Percentiles rank a stretch among this genome's conserved stretches.
phyloP scores from a whole-genome alignment of 495 filamentous ascomycete species.

The Podospora pseudocomata region DNA sequence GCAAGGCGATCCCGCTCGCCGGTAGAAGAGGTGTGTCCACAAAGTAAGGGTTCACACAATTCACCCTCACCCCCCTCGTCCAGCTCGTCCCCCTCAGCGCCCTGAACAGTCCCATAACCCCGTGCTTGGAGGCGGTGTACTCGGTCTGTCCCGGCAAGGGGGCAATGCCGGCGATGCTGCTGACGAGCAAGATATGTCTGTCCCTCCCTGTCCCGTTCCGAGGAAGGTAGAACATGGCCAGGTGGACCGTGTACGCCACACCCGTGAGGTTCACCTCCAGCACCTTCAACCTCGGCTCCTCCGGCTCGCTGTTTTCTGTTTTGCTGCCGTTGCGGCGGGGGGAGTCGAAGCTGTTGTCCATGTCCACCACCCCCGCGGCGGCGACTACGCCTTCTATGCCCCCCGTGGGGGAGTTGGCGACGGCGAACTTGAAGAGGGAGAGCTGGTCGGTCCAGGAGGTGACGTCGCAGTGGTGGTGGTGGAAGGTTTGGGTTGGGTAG shows the following conservation, averaged over 20 bases:
- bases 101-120: conserved; percentile 60
- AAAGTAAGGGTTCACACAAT: conserved; percentile 63
- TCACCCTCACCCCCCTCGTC: conserved; percentile 51
- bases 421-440: conserved; percentile 54
- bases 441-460: conserved; percentile 58
- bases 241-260: conserved; percentile 59
- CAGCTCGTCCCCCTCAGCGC: conserved; percentile 48
- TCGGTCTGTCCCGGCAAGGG: conserved; percentile 47
- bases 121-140: conserved; percentile 63
- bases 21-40: conserved; percentile 59
- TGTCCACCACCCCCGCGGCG: conserved; percentile 62
- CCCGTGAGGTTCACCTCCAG: conserved; percentile 60
- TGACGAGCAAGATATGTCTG: conserved; percentile 52
- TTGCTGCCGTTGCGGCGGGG: conserved; percentile 36
- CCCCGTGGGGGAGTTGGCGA: conserved; percentile 50
- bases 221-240: conserved; percentile 58
- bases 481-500: conserved; percentile 37
- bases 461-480: conserved; percentile 51
- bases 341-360: neutral
- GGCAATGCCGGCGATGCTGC: conserved; percentile 51
- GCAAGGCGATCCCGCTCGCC: conserved; percentile 36
- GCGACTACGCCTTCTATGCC: conserved; percentile 61
- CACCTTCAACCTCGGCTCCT: conserved; percentile 43
- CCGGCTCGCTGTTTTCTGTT: conserved; percentile 31
- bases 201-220: conserved; percentile 40